A percentile compares a stretch with the other conserved stretches of the same genome.
phyloP scores from a whole-genome alignment of 2,329 filamentous ascomycete genomes.

The Apiospora pterosperma region DNA sequence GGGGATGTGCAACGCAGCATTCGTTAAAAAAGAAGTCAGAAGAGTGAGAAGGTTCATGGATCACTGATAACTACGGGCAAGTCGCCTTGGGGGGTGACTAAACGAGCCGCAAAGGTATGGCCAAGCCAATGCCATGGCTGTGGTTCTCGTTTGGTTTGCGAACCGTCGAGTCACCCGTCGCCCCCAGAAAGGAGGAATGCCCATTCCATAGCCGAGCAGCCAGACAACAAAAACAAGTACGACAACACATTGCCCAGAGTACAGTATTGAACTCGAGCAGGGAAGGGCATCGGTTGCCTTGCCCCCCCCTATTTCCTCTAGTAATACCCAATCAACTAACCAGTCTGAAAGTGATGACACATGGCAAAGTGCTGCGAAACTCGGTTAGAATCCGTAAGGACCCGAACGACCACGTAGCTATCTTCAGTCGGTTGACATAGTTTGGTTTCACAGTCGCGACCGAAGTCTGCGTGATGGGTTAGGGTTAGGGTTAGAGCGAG shows the following conservation, averaged over 20 bases:
- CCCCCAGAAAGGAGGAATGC: conserved; percentile 29
- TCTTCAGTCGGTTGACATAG: conserved; percentile 38
- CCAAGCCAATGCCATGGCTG: conserved; percentile 36
- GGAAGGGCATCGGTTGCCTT: conserved; percentile 38
- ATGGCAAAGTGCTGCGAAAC: background rate
- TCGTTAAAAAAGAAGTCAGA: conserved; percentile 37
- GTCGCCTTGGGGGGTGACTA: background rate
- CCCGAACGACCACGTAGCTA: conserved; percentile 24
- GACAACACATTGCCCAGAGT: conserved; percentile 20
- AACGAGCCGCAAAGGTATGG: conserved; percentile 33
- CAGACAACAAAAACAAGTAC: conserved; percentile 18
- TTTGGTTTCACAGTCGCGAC: conserved; percentile 38
- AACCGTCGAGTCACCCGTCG: conserved; percentile 24
- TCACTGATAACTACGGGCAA: conserved; percentile 38
- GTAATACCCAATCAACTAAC: background rate
- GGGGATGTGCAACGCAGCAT: conserved; percentile 38
- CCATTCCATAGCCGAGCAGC: conserved; percentile 31
- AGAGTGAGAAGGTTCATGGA: conserved; percentile 37
- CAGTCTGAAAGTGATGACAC: background rate
- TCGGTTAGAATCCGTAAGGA: background rate
- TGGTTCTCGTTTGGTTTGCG: conserved; percentile 9
- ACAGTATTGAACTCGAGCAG: conserved; percentile 26
- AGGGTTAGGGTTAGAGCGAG: conserved; percentile 35
- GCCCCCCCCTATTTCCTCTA: conserved; percentile 22
- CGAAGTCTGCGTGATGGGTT: conserved; percentile 41